Base-by-base conservation (phyloP, 2,329 filamentous ascomycete genomes). In the Alternaria hordeiaustralica region DNA sequence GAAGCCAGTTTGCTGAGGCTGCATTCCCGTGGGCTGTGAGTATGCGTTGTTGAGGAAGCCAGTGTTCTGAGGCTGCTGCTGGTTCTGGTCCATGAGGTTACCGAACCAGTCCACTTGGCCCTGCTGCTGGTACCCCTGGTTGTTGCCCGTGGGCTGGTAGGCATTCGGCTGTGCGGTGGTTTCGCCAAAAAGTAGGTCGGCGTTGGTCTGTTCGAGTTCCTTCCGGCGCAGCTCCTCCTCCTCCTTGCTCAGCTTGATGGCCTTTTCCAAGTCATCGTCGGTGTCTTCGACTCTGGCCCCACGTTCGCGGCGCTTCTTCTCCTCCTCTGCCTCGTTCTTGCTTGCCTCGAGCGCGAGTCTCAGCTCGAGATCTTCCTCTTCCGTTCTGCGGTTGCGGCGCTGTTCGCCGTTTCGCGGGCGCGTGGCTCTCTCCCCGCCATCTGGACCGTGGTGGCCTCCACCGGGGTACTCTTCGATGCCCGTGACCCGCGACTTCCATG, bases 61-160 rank as follows among this genome's bases (percentile, higher is more conserved):
- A 13, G 89, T 91, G 58, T 84, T 87, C 79, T 94, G 90, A 70
- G 90, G 83, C 68, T 84, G 82, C 54, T 83, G 79, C 72, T 79
- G 81, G 45, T 83, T 88, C 74, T 89, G 90, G 62, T 95, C 92
- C 74, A 98, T 91, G 12, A 94, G 93, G 80, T 99, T 99, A 63
- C 95, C 96, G 73, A 96, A 96, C 89, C 96, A 98, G 81, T 99
- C 96, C 18, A 99, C 96, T 12, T 93, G 93, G 61, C 92, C 92
- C 78, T 97, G 95, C 82, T 99, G 96, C 83, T 98, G 94, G 76
- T 99, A 99, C 50, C 95, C 95, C 82, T 97, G 94, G 81, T 97
- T 98, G 84, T 93, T 94, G 36, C 94, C 95, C 13, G 94, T 98
- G 44, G 88, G 89, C 81, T 94, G 93, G 36, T 92, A 87, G 72